Evolutionary conservation across 2,329 filamentous ascomycete genomes (phyloP).

Genomic region (Biscogniauxia sp.): DNA sequence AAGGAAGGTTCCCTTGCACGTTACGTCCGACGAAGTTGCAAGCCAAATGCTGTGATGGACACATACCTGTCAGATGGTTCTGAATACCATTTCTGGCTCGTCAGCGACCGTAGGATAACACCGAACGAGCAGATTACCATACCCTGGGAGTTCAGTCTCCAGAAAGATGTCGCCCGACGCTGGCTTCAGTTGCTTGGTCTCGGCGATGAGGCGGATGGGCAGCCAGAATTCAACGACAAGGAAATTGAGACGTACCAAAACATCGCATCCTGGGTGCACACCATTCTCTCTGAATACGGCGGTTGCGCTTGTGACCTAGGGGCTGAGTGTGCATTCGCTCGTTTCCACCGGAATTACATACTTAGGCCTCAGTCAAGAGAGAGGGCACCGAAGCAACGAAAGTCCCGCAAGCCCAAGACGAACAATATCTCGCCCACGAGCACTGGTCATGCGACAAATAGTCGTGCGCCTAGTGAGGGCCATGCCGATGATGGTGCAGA

Average conservation of each 20-base stretch:
- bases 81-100: slow-evolving; percentile 90
- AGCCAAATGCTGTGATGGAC: slow-evolving; percentile 83
- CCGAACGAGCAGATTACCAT: slow-evolving; percentile 62
- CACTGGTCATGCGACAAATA: slow-evolving; percentile 60
- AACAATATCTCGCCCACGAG: slow-evolving; percentile 60
- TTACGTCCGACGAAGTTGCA: slow-evolving; percentile 89
- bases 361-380: slow-evolving; percentile 42
- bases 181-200: slow-evolving; percentile 61
- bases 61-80: slow-evolving; percentile 76
- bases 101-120: slow-evolving; percentile 74
- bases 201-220: slow-evolving; percentile 52
- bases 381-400: slow-evolving; percentile 43
- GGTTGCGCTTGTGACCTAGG: slow-evolving; percentile 73
- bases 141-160: slow-evolving; percentile 66
- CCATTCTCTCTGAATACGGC: slow-evolving; percentile 73
- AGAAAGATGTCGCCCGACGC: slow-evolving; percentile 51
- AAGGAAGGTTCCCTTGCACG: slow-evolving; percentile 82
- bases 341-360: slow-evolving; percentile 60
- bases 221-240: slow-evolving; percentile 53
- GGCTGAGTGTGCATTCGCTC: slow-evolving; percentile 60
- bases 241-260: slow-evolving; percentile 56
- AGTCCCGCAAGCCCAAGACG: slow-evolving; percentile 53
- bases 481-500: slow-evolving; percentile 55
- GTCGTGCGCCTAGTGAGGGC: slow-evolving; percentile 62
- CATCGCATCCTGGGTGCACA: slow-evolving; percentile 64